These are phyloP conservation scores for Umbilicus rupestris DNA, from an alignment of 164 flowering plant genomes.

Conservation along the genomic window DNA sequence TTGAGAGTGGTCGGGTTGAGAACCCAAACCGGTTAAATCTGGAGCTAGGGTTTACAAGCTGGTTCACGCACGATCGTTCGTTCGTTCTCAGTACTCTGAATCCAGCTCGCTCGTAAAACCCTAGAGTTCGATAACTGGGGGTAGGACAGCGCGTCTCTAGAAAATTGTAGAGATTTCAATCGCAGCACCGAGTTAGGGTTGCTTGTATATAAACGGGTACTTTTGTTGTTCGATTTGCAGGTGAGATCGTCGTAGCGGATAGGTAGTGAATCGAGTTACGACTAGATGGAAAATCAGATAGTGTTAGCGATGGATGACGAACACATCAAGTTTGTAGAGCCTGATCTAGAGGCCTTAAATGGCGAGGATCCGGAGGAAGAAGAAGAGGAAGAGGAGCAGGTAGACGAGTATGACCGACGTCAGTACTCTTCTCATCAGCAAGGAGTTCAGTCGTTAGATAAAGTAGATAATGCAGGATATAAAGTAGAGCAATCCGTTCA, in stretches of 20 bases:
- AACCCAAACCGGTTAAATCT: too few species aligned
- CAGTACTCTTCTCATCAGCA: slow-evolving; percentile 7
- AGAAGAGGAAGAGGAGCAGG: neutral
- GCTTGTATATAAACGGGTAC: neutral
- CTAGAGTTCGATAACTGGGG: too few species aligned
- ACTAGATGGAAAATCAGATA: slow-evolving; percentile 1
- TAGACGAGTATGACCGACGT: slow-evolving; percentile 7
- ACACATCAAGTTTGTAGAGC: slow-evolving; percentile 9
- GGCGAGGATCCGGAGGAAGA: slow-evolving; percentile 1
- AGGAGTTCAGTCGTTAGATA: neutral
- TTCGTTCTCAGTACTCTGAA: too few species aligned
- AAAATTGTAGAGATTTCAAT: neutral
- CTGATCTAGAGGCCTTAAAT: slow-evolving; percentile 9
- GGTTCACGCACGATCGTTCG: too few species aligned
- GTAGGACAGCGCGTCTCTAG: too few species aligned
- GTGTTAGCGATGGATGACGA: slow-evolving; percentile 7
- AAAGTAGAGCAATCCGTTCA: neutral
- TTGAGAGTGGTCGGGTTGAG: too few species aligned
- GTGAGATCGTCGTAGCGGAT: neutral
- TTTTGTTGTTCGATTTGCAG: slow-evolving; percentile 1
- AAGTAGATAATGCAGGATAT: slow-evolving; percentile 6
- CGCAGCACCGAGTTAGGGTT: neutral
- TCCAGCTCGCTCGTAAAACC: too few species aligned
- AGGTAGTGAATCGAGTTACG: neutral
- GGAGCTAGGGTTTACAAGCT: too few species aligned